Base-by-base conservation (phyloP, 2,329 filamentous ascomycete genomes). In the Fusarium multiceps region DNA sequence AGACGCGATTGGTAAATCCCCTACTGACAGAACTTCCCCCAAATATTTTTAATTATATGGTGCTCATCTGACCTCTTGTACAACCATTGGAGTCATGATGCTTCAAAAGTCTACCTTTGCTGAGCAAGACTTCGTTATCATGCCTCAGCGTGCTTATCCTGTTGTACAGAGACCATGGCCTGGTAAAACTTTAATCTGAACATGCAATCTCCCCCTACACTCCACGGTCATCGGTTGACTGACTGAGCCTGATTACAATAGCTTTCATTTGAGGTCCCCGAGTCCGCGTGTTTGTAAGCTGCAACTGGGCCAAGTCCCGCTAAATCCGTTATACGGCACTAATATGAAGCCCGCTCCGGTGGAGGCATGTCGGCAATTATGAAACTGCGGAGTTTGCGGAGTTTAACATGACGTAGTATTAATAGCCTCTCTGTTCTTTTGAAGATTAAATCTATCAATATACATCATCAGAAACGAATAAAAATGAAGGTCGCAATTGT, bases 401-500 rank as follows among this genome's bases (percentile, higher is more conserved):
- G 34, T 37, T 37, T 37, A 37, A n/a, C 34, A 37, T 37, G 18
- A 37, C 34, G 34, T 18, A 37, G 34, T 37, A 37, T 37, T 37
- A 37, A 37, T 37, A 37, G 18, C 34, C 34, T 10, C 34, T 37
- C 34, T n/a, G 18, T 37, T n/a, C 34, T 12, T 12, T 6, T 2
- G 18, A 12, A 37, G 12, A 13, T 8, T 18, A 7, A 5, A 10
- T 27, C 4, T 1, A 55, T 21, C 8, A 37, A 12, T 0, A 21
- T 37, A 7, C 37, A 12, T 9, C 16, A 27, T 37, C 18, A 18
- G 14, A 14, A 23, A 23, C 4, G 10, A 14, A 6, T 12, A 41
- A 63, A 42, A 28, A 56, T 46, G 28, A 63, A 76, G 27, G 77
- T 81, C 14, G 76, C 72, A 7, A 64, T 83, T 12, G 58, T 81